Base-by-base conservation (phyloP, 2,329 filamentous ascomycete genomes). In the Alternaria sp. region DNA sequence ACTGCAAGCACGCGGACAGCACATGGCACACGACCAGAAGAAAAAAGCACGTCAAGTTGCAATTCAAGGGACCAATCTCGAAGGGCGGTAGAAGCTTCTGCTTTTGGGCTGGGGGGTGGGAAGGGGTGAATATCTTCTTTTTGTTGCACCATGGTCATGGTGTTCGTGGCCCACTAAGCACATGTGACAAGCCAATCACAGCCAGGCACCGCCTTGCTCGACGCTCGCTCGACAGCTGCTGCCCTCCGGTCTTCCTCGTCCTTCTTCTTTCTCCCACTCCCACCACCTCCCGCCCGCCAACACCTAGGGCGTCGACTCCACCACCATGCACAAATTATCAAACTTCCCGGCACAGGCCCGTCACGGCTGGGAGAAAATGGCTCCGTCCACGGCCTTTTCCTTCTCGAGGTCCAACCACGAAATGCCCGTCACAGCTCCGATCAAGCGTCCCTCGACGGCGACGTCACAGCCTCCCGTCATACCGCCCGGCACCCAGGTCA, bases 401-500 rank as follows among this genome's bases (percentile, higher is more conserved):
- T 87, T 87, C 82, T 86, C 85, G 60, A 81, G 86, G 73, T 84
- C 85, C 70, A 85, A 85, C 75, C 82, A 84, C 76, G 85, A 87
- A 61, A 81, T 86, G 78, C 70, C 81, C 65, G 79, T 81, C 69
- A 72, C 77, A 69, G 81, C 84, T 66, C 80, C 84, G 61, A 79
- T 86, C 73, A 88, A 88, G 79, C 86, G 87, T 77, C 84, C 75
- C 73, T 85, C 73, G 75, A 82, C 82, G 20, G 82, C 77, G 11
- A 71, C 72, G 22, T 72, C 75, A 9, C 67, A 74, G 49, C 80
- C 89, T 71, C 89, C 91, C 67, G 88, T 90, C 59, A 89, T 90
- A 66, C 84, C 89, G 64, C 86, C 90, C 75, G 91, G 94, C 77
- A 85, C 89, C 53, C 89, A 88, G 67, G 92, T 98, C 80, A 93